Base-by-base conservation (phyloP, 768 basidiomycete species). In the Psilocybe azurescens region DNA sequence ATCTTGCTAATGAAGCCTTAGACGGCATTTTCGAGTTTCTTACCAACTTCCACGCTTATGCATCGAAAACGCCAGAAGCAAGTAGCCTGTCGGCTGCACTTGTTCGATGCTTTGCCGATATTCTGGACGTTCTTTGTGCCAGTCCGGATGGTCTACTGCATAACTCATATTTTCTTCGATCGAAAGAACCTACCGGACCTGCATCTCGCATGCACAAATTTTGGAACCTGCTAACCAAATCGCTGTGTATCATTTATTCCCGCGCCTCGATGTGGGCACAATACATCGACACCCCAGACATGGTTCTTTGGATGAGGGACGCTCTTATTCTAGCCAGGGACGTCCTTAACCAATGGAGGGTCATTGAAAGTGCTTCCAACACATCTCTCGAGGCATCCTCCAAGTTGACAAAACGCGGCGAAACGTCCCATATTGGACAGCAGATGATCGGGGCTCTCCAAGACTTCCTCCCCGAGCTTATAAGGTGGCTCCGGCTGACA, bases 251-350 rank as follows among this genome's bases (percentile, higher is more conserved):
- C 55, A 94, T 99, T 64, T 98, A 97, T 78, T 88, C 86, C 70
- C 84, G 85, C 56, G 95, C 95, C 2, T 90, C 89, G 0, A 70
- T 79, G 13, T 99, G 97, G 97, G 85, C 97, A 0, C 73, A 79
- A 7, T 90, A 83, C 72, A 93, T 93, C 73, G 89, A 91, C 57
- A 88, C 86, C 67, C 84, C 88, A 29, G 88, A 89, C 59, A 97
- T 99, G 96, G 83, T 91, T 13, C 84, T 88, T 33, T 99, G 97
- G 97, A 99, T 99, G 97, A 87, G 96, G 58, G 97, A 99, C 72
- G 97, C 96, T 2, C 81, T 99, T 55, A 95, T 99, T 65, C 95
- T 97, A 69, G 95, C 90, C 8, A 78, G 91, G 66, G 92, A 96
- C 68, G 83, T 97, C 80, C 76, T 97, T 51, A 89, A 87, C 2